Conservation (phyloP, 2,329 filamentous ascomycete species). For the Colletotrichum costaricense region DNA sequence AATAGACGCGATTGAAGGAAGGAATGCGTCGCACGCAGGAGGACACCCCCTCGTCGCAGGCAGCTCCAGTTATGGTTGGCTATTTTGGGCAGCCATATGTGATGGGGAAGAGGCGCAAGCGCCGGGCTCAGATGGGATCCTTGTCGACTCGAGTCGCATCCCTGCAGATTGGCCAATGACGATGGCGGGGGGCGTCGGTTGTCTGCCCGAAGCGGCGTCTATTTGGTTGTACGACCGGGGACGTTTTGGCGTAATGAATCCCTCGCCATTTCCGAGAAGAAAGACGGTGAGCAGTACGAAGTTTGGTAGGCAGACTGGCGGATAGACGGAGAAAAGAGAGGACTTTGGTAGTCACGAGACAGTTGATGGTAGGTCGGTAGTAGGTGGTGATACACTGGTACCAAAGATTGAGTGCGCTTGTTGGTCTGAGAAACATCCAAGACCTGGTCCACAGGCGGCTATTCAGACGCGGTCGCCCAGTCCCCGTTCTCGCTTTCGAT, state of each 20-base stretch:
- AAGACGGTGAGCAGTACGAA: slow-evolving; percentile 26
- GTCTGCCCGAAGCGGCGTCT: slow-evolving; percentile 35
- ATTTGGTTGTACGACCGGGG: slow-evolving; percentile 25
- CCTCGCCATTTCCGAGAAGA: slow-evolving; percentile 19
- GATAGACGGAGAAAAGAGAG: neutral
- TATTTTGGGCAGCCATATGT: slow-evolving; percentile 48
- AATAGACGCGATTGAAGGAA: slow-evolving; percentile 37
- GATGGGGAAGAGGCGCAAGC: slow-evolving; percentile 49
- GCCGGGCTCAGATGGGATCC: slow-evolving; percentile 43
- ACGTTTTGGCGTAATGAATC: slow-evolving; percentile 3
- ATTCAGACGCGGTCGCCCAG: slow-evolving; percentile 21
- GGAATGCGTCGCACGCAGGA: slow-evolving; percentile 31
- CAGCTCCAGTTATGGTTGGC: slow-evolving; percentile 46
- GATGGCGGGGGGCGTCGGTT: slow-evolving; percentile 32
- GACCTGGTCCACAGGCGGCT: slow-evolving; percentile 17
- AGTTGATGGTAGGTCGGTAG: neutral
- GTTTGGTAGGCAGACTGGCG: neutral
- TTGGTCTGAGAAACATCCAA: neutral
- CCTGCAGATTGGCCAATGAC: slow-evolving; percentile 40
- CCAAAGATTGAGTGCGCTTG: neutral
- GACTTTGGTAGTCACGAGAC: neutral
- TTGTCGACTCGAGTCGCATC: slow-evolving; percentile 25
- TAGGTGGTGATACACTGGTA: neutral
- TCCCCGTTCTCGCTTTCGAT: neutral
- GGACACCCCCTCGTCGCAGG: slow-evolving; percentile 39